Evolutionary conservation across 768 basidiomycete species (phyloP), one percentile per base, ranked within the genome.

Genomic region (Psilocybe cyanescens): DNA sequence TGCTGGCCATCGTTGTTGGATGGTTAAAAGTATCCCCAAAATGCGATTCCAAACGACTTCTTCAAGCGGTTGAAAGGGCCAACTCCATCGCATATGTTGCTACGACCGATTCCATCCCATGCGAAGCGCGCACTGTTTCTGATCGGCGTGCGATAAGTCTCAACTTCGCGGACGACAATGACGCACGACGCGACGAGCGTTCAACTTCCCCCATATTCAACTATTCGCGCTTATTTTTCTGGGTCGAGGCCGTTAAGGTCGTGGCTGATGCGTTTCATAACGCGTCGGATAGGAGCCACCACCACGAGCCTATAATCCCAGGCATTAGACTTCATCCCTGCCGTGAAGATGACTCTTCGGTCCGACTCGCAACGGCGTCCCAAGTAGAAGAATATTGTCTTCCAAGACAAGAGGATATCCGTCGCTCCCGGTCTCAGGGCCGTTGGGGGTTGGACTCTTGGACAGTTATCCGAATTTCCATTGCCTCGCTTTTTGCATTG

Each of bases 11-110:
- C 4, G 78, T 79, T 8, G 64, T 76, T 3, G 76, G 79, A 3
- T 81, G 79, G 76, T 64, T 81, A 7, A 70, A 78, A 51, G 61
- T 80, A 6, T 76, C 79, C 0, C 79, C 79, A 0, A 75, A 80
- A 59, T 78, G 76, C 52, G 76, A 80, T 61, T 68, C 70, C 3
- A 35, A 46, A 2, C 73, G 76, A 8, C 67, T 81, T 11, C 45
- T 53, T 44, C 59, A 56, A n/a, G 76, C 76, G 3, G 45, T 79
- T 1, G 53, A 64, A 1, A 55, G 66, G 17, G 75, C 76, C 11
- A 75, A 79, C 62, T 54, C 60, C 0, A 60, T 60, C 7, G 68
- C 72, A 8, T 71, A 63, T 51, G 69, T 73, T 8, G 70, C 66
- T 4, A 63, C 51, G 0, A 7, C 11, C 5, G 14, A 53, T 33